phyloP scores from a whole-genome alignment of 306 rosid genomes.

The Phaseolus lunatus region DNA sequence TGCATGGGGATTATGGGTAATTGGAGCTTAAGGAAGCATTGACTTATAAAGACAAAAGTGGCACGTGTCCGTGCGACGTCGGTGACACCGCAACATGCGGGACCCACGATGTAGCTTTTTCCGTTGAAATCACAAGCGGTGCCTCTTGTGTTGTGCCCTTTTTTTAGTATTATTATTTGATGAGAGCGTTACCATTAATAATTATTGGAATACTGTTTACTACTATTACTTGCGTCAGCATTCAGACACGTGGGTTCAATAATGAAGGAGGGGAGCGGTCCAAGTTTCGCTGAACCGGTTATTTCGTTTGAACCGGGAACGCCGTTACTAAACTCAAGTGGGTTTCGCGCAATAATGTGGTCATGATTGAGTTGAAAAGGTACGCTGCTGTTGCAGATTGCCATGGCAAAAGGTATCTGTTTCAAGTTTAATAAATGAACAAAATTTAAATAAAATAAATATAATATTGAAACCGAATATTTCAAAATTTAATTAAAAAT shows the following conservation, averaged over 20 bases:
- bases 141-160: slow-evolving; percentile 57
- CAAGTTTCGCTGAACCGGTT: neutral
- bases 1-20: slow-evolving; percentile 60
- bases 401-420: neutral
- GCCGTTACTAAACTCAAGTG: neutral
- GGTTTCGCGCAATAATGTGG: slow-evolving; percentile 15
- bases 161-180: neutral
- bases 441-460: no score
- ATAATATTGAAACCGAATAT: no score
- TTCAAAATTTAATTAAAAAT: no score
- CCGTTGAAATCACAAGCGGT: slow-evolving; percentile 54
- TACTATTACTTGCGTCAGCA: slow-evolving; percentile 55
- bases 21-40: slow-evolving; percentile 37
- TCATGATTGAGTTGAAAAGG: slow-evolving; percentile 14
- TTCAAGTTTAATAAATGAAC: no score
- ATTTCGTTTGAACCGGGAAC: slow-evolving; percentile 7
- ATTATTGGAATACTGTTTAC: slow-evolving; percentile 34
- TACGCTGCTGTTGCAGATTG: neutral
- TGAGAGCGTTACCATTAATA: slow-evolving; percentile 38
- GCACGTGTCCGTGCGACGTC: slow-evolving; percentile 53
- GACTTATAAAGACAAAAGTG: slow-evolving; percentile 37
- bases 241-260: slow-evolving; percentile 72
- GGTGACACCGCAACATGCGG: slow-evolving; percentile 42
- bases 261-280: slow-evolving; percentile 46
- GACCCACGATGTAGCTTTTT: slow-evolving; percentile 56